Conservation (phyloP, 1,284 basidiomycete genomes). For the Tylopilus orsonianus region DNA sequence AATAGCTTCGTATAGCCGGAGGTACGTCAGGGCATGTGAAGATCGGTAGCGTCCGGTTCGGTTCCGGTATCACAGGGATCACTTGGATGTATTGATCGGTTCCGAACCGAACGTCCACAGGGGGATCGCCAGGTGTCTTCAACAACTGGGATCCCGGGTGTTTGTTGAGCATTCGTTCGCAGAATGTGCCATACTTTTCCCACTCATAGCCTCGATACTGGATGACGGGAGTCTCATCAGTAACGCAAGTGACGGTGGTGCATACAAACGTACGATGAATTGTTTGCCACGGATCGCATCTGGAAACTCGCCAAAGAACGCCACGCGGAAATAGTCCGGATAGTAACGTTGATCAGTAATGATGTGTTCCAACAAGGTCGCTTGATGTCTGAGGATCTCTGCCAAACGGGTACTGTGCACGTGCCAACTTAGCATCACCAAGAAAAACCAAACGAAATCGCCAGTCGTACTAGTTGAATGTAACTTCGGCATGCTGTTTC, state of each 20-base stretch:
- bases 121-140: conserved; percentile 73
- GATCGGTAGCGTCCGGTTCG: conserved; percentile 74
- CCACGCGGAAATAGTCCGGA: conserved; percentile 91
- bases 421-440: conserved; percentile 11
- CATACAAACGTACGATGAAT: conserved; percentile 65
- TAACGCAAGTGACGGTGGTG: background rate
- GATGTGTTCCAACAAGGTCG: conserved; percentile 80
- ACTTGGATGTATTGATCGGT: conserved; percentile 87
- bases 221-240: conserved; percentile 8
- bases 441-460: conserved; percentile 6
- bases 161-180: conserved; percentile 91
- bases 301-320: conserved; percentile 91
- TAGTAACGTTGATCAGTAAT: conserved; percentile 81
- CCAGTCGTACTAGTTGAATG: conserved; percentile 83
- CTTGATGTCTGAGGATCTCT: conserved; percentile 84
- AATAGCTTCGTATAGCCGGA: conserved; percentile 78
- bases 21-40: conserved; percentile 88
- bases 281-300: conserved; percentile 81
- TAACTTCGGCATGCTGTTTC: conserved; percentile 80
- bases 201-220: conserved; percentile 90
- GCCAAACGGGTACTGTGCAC: conserved; percentile 66
- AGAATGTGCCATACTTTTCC: conserved; percentile 88
- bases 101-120: conserved; percentile 80
- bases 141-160: conserved; percentile 86
- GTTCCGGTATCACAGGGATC: conserved; percentile 82